A percentile compares a stretch with the other conserved stretches of the same genome.
phyloP scores from a whole-genome alignment of 2,329 filamentous ascomycete genomes.

The Berkeleyomyces basicola region DNA sequence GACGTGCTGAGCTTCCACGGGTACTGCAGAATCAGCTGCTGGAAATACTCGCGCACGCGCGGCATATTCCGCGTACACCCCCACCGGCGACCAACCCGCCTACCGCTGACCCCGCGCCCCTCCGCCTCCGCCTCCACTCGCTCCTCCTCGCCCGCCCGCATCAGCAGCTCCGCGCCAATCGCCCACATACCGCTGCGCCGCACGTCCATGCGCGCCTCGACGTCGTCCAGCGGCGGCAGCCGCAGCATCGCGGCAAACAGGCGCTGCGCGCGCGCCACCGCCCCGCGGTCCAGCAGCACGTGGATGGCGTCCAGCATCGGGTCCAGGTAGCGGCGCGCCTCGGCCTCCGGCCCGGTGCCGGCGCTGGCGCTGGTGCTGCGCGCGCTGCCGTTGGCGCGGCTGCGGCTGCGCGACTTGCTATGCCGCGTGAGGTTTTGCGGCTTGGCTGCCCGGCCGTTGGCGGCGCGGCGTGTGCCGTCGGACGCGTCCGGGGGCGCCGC shows the following conservation, averaged over 20 bases:
- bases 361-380: neutral
- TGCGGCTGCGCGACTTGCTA: neutral
- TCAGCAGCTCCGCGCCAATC: constrained; percentile 68
- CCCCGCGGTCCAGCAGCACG: constrained; percentile 4
- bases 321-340: constrained; percentile 6
- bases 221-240: constrained; percentile 2
- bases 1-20: constrained; percentile 49
- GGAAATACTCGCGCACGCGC: constrained; percentile 47
- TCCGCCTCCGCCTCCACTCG: neutral
- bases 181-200: constrained; percentile 59
- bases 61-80: constrained; percentile 29
- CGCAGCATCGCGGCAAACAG: constrained; percentile 9
- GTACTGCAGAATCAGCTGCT: constrained; percentile 60
- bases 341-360: constrained; percentile 3
- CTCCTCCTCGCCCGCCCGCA: constrained; percentile 28
- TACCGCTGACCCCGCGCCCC: neutral
- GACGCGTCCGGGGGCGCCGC: neutral
- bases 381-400: neutral
- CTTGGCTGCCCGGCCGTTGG: neutral
- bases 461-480: neutral
- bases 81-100: constrained; percentile 21
- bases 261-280: constrained; percentile 7
- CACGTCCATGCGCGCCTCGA: constrained; percentile 35
- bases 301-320: constrained; percentile 11
- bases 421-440: neutral